These are phyloP conservation scores for Madurella fahalii DNA, from an alignment of 2,329 filamentous ascomycete genomes.

Conservation along the genomic window DNA sequence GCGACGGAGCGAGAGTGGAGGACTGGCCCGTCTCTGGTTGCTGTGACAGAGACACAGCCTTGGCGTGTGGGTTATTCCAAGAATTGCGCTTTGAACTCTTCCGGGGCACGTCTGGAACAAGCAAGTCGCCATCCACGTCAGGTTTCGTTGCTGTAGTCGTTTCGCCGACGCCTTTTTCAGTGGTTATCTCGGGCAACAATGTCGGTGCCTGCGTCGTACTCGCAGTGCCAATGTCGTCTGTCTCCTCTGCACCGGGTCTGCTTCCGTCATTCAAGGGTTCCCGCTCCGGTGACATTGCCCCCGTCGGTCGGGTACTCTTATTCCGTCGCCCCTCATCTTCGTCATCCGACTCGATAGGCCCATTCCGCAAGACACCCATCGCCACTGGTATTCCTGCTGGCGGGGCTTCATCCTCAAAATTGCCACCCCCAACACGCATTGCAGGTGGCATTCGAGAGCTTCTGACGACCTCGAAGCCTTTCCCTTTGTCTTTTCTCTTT, in stretches of 20 bases:
- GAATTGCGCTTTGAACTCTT: constrained; percentile 68
- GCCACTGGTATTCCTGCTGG: constrained; percentile 63
- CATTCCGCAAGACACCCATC: constrained; percentile 55
- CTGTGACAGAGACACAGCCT: constrained; percentile 18
- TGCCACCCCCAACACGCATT: constrained; percentile 54
- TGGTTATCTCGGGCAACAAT: constrained; percentile 56
- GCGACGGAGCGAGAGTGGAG: constrained; percentile 24
- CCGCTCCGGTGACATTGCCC: constrained; percentile 31
- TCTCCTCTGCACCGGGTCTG: constrained; percentile 43
- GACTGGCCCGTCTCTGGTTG: constrained; percentile 4
- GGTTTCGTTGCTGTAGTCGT: background rate
- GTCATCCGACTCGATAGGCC: constrained; percentile 62
- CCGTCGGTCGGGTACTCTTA: constrained; percentile 30
- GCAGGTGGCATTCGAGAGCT: constrained; percentile 81
- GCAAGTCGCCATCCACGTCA: background rate
- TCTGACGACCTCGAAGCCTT: constrained; percentile 94
- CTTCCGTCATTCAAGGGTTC: constrained; percentile 46
- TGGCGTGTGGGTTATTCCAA: constrained; percentile 33
- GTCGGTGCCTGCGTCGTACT: constrained; percentile 49
- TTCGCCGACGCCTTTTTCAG: constrained; percentile 53
- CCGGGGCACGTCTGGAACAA: constrained; percentile 59
- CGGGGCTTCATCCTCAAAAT: constrained; percentile 62
- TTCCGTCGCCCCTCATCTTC: constrained; percentile 41
- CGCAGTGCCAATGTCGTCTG: constrained; percentile 39
- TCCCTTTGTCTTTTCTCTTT: constrained; percentile 90